These are phyloP conservation scores for Alloascoidea hylecoeti DNA, from an alignment of 805 yeast genomes.

Conservation along the genomic window DNA sequence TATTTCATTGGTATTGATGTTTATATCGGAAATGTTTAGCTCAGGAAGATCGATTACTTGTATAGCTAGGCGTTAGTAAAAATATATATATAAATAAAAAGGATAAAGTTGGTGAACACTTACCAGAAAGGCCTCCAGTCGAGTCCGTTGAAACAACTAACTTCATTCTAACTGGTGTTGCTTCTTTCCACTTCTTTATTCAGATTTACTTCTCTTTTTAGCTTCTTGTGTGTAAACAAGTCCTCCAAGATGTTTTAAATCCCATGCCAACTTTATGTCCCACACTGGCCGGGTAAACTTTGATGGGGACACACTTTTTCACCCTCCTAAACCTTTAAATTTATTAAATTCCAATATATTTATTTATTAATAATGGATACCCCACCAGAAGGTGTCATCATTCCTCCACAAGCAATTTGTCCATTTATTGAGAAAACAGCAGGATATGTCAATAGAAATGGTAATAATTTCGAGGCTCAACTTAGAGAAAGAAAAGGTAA, in stretches of 20 bases:
- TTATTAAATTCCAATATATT: no score
- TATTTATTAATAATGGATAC: no score
- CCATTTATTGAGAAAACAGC: slow-evolving; percentile 60
- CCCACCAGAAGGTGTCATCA: slow-evolving; percentile 26
- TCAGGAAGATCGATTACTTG: no score
- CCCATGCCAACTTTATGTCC: neutral
- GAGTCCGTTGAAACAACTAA: neutral
- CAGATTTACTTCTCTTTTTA: no score
- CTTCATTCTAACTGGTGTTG: neutral
- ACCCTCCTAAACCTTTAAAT: no score
- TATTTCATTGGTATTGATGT: neutral
- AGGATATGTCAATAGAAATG: slow-evolving; percentile 54
- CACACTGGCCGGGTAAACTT: slow-evolving; percentile 7
- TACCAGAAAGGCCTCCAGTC: neutral
- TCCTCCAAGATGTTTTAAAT: neutral
- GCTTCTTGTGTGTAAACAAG: neutral
- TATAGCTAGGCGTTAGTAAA: no score
- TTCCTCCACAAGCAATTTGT: slow-evolving; percentile 36
- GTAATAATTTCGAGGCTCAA: slow-evolving; percentile 45
- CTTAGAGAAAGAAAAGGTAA: slow-evolving; percentile 30
- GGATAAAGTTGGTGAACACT: no score
- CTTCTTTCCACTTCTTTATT: no score
- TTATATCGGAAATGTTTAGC: no score
- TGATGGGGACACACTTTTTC: no score
- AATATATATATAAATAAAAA: no score